These are phyloP conservation scores for Sclerotinia spermophila DNA, from an alignment of 2,329 filamentous ascomycete genomes.

Conservation along the genomic window DNA sequence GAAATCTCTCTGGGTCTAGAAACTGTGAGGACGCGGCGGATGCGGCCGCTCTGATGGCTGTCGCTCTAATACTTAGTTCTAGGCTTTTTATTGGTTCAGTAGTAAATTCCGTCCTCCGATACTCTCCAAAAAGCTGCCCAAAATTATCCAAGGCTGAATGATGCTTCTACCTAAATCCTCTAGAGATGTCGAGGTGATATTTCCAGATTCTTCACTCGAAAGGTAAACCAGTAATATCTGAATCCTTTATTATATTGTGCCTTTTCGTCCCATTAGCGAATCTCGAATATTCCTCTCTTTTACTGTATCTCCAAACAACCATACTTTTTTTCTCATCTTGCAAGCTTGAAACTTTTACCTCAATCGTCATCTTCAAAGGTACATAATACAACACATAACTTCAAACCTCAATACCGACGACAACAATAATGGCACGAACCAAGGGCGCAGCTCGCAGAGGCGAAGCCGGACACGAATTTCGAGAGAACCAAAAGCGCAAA, in stretches of 20 bases:
- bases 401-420: neutral
- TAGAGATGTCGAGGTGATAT: neutral
- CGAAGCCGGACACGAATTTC: neutral
- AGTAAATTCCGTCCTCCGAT: conserved; percentile 13
- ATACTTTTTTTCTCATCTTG: neutral
- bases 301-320: neutral
- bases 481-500: conserved; percentile 13
- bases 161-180: neutral
- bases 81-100: neutral
- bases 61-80: no score
- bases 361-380: neutral
- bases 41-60: neutral
- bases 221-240: neutral
- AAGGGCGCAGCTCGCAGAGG: conserved; percentile 19
- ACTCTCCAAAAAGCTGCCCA: neutral
- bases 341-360: conserved; percentile 4
- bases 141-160: conserved; percentile 1
- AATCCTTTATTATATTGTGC: neutral
- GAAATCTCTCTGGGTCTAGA: conserved; percentile 2
- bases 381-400: conserved; percentile 4
- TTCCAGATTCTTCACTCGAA: neutral
- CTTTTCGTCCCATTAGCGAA: neutral
- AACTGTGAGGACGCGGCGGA: neutral
- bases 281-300: neutral
- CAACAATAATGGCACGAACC: conserved; percentile 9